Base-by-base conservation (phyloP, 2,329 filamentous ascomycete species). In the Aspergillaceae sp. region DNA sequence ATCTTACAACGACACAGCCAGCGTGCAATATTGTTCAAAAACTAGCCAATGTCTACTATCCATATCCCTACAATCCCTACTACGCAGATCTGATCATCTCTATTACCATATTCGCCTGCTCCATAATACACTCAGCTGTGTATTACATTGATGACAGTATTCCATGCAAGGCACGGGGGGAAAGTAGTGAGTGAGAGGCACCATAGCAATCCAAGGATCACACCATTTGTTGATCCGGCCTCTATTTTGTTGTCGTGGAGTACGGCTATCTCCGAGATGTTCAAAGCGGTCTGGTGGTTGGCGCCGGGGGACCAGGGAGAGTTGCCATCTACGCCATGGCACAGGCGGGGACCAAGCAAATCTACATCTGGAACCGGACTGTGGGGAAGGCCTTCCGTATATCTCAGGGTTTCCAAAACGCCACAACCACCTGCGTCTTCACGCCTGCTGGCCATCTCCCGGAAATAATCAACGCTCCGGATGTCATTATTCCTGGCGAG, bases 401-500 rank as follows among this genome's bases (percentile, higher is more conserved):
- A 4, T 10, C n/a, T 19, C n/a, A 8, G 7, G 40, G 19, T 7
- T 33, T 42, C 32, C 26, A 10, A 10, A n/a, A 30, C 11, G 19
- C 2, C 19, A 19, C 19, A 19, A 19, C 19, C 2, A 8, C 10
- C 6, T 42, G 27, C n/a, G 32, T 7, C 7, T 8, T 42, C 4
- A 32, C 4, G 9, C 10, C 7, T n/a, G 5, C n/a, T 5, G n/a
- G 28, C 5, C 40, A 42, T 29, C 28, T 7, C 11, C 11, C 28
- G 40, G 45, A 51, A 9, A 44, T 56, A 3, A 46, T 46, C 7
- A 38, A 47, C 27, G 42, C 48, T 6, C 50, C 48, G 1, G 48
- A 57, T 30, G 44, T 59, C 6, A 52, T 56, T 7, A 46, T 58
- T n/a, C 52, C 51, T 3, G 56, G 51, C 6, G 47, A 56, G 3